phyloP scores from a whole-genome alignment of 2,329 filamentous ascomycete species.

The Exophiala lecanii-corni region DNA sequence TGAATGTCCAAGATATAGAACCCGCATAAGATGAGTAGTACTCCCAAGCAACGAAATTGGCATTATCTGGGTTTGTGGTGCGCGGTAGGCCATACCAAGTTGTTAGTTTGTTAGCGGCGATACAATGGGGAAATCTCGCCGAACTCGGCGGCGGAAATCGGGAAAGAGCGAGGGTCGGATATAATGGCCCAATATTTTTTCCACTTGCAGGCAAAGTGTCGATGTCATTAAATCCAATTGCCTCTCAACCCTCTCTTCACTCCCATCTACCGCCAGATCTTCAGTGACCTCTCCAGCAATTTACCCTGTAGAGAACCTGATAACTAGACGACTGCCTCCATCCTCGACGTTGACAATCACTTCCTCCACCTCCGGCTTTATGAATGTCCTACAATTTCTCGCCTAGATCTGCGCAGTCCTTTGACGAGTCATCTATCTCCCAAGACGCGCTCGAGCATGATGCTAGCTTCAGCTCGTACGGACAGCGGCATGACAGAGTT shows the following conservation, averaged over 20 bases:
- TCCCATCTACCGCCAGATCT: background rate
- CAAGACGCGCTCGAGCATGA: constrained; percentile 19
- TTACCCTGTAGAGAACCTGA: no score
- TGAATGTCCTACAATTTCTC: constrained; percentile 26
- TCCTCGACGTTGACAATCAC: background rate
- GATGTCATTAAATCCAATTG: constrained; percentile 14
- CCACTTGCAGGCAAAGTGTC: constrained; percentile 3
- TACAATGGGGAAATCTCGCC: no score
- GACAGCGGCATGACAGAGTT: constrained; percentile 29
- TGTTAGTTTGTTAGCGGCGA: no score
- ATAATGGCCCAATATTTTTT: background rate
- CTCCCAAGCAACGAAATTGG: no score
- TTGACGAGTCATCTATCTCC: constrained; percentile 16
- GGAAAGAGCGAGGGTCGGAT: no score
- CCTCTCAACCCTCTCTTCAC: constrained; percentile 1
- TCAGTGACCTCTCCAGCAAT: background rate
- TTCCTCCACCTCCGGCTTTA: constrained; percentile 1
- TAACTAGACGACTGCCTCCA: constrained; percentile 7
- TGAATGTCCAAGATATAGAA: no score
- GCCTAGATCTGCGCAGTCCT: constrained; percentile 16
- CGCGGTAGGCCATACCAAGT: no score
- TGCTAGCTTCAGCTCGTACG: constrained; percentile 12
- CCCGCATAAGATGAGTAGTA: no score
- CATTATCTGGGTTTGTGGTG: no score
- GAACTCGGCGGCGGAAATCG: constrained; percentile 1